Percentiles rank a stretch among this genome's conserved stretches.
phyloP scores from a whole-genome alignment of 83 land plant genomes.

The Picea engelmannii region DNA sequence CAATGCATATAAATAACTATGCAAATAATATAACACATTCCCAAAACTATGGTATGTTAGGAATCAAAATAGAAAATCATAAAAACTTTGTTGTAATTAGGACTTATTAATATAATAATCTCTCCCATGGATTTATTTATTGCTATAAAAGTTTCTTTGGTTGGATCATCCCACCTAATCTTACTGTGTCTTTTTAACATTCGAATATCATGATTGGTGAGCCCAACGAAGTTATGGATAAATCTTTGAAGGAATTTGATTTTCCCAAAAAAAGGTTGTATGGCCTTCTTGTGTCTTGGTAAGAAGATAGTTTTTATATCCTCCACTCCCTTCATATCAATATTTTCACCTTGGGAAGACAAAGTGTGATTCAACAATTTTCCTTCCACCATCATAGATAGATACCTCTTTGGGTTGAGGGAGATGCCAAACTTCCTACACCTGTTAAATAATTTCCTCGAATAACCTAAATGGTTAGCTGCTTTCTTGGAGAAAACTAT shows the following conservation, averaged over 20 bases:
- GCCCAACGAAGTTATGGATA: background rate
- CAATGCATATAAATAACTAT: no score
- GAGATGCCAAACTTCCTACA: background rate
- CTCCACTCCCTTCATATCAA: background rate
- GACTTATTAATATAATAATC: background rate
- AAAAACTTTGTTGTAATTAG: background rate
- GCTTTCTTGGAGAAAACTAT: no score
- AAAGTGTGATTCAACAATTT: no score
- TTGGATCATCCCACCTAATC: no score
- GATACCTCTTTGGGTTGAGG: background rate
- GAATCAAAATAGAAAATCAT: background rate
- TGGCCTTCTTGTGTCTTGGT: background rate
- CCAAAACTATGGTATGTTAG: background rate
- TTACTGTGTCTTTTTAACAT: background rate
- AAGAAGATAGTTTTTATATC: no score
- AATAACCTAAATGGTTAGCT: no score
- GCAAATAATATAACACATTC: no score
- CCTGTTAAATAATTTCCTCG: no score
- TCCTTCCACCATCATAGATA: background rate
- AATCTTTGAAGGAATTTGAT: no score
- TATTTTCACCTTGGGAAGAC: background rate
- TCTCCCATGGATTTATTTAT: no score
- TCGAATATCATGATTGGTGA: background rate
- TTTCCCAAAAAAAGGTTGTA: no score
- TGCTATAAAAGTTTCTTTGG: no score